Conservation (phyloP, 352 stramenopile species). For the Pythium dissotocum region DNA sequence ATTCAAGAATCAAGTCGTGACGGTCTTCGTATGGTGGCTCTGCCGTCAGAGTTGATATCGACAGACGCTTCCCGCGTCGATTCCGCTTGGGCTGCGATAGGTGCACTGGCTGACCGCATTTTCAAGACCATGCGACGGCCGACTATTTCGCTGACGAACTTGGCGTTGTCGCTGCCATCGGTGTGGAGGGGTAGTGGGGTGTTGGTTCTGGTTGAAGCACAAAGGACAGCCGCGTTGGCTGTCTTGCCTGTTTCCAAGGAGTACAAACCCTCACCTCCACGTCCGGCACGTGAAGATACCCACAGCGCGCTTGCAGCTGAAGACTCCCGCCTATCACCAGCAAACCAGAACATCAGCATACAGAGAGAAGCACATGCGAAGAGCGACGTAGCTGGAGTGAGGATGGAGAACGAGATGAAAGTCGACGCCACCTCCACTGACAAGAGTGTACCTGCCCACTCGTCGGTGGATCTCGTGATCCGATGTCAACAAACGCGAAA, state of each 20-base stretch:
- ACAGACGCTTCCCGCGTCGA: not conserved
- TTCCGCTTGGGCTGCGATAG: not conserved
- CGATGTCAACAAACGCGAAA: not conserved
- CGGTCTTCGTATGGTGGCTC: constrained; percentile 1
- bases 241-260: not conserved
- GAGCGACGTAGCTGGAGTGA: too few relatives aligned
- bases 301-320: not conserved
- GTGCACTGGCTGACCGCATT: not conserved
- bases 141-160: constrained; percentile 16
- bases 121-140: not conserved
- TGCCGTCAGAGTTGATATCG: constrained; percentile 9
- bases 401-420: too few relatives aligned
- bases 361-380: too few relatives aligned
- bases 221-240: not conserved
- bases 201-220: not conserved
- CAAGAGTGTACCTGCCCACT: not conserved
- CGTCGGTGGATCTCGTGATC: not conserved
- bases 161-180: constrained; percentile 17
- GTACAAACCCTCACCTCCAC: not conserved
- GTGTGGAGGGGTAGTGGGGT: constrained; percentile 13
- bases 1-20: not conserved
- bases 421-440: not conserved
- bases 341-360: too few relatives aligned
- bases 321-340: too few relatives aligned
- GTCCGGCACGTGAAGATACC: not conserved